phyloP scores from a whole-genome alignment of 345 rosid species.

The Draba incana region DNA sequence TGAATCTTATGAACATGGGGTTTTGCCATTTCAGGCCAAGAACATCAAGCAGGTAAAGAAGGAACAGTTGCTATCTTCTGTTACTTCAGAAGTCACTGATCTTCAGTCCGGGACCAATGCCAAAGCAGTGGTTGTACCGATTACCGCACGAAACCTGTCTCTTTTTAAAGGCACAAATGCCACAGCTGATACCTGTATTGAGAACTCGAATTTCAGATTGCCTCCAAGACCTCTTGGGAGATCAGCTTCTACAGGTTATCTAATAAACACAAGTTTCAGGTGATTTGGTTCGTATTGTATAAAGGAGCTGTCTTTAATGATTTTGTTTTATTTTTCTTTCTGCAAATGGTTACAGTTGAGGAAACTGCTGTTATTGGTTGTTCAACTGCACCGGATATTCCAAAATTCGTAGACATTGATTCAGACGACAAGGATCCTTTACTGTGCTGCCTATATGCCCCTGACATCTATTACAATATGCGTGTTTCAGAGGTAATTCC shows the following conservation, averaged over 20 bases:
- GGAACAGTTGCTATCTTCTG: conserved; percentile 50
- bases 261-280: neutral
- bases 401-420: conserved; percentile 65
- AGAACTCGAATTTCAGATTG: conserved; percentile 28
- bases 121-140: conserved; percentile 25
- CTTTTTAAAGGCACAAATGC: conserved; percentile 15
- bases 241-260: conserved; percentile 42
- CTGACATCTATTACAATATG: conserved; percentile 69
- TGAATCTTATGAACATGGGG: conserved; percentile 25
- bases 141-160: conserved; percentile 22
- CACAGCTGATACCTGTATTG: conserved; percentile 29
- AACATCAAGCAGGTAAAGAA: conserved; percentile 53
- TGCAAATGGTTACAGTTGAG: conserved; percentile 48
- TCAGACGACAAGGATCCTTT: conserved; percentile 65
- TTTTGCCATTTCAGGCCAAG: conserved; percentile 51
- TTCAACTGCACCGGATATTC: conserved; percentile 41
- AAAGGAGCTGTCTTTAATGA: neutral
- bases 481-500: conserved; percentile 79
- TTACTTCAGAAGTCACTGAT: conserved; percentile 38
- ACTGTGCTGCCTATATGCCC: conserved; percentile 79
- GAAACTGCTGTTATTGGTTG: conserved; percentile 40
- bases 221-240: conserved; percentile 40
- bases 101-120: conserved; percentile 26
- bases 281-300: conserved; percentile 5
- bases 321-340: neutral